A percentile compares a stretch with the other conserved stretches of the same genome.
Evolutionary conservation across 2,329 filamentous ascomycete genomes (phyloP).

Genomic region (Nothophaeocryptopus gaeumannii): DNA sequence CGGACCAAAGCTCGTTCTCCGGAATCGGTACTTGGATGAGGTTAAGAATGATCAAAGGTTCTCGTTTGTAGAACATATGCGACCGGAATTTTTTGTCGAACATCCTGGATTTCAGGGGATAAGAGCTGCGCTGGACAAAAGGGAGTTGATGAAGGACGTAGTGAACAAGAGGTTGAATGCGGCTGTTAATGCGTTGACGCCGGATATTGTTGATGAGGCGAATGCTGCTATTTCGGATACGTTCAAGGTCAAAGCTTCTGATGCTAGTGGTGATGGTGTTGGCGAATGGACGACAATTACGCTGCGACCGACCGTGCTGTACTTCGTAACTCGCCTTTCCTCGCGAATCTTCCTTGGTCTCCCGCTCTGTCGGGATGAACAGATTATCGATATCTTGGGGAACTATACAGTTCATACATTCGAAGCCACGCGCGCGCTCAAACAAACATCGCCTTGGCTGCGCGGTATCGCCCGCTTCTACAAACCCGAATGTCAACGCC

Average conservation of each 20-base stretch:
- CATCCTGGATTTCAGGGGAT: slow-evolving; percentile 11
- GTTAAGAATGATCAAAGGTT: slow-evolving; percentile 7
- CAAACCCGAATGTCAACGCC: slow-evolving; percentile 35
- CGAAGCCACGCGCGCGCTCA: not conserved
- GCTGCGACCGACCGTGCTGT: slow-evolving; percentile 29
- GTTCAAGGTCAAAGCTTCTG: slow-evolving; percentile 22
- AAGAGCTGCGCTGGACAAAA: not conserved
- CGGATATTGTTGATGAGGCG: slow-evolving; percentile 26
- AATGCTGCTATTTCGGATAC: slow-evolving; percentile 16
- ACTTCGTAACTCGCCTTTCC: slow-evolving; percentile 28
- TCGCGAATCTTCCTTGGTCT: slow-evolving; percentile 6
- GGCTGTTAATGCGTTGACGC: slow-evolving; percentile 22
- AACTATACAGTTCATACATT: slow-evolving; percentile 3
- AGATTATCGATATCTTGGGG: slow-evolving; percentile 1
- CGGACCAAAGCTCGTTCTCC: slow-evolving; percentile 11
- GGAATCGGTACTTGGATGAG: slow-evolving; percentile 9
- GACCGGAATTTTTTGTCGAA: slow-evolving; percentile 12
- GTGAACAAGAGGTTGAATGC: slow-evolving; percentile 21
- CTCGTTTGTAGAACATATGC: slow-evolving; percentile 7
- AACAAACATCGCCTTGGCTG: not conserved
- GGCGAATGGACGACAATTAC: slow-evolving; percentile 16
- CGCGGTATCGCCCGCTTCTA: slow-evolving; percentile 2
- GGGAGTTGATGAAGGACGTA: not conserved
- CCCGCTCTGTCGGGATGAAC: not conserved
- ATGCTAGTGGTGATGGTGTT: too few relatives aligned